These are phyloP conservation scores for Fusarium armeniacum DNA, from an alignment of 2,329 filamentous ascomycete species.

Conservation along the genomic window DNA sequence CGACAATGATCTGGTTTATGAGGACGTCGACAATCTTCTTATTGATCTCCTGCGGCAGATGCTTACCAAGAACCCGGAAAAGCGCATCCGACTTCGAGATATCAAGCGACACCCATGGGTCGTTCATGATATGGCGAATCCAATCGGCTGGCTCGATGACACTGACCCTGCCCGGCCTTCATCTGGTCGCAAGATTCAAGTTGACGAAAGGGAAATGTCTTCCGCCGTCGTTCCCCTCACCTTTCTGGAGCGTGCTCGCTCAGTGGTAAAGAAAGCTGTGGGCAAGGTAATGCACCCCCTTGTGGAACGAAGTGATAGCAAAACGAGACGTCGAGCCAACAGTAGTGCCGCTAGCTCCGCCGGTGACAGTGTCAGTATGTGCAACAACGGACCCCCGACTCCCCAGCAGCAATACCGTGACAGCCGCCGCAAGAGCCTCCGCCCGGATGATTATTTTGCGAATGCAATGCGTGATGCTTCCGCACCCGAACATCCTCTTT, in stretches of 20 bases:
- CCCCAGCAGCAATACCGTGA: slow-evolving; percentile 63
- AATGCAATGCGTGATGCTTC: slow-evolving; percentile 55
- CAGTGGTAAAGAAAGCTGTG: slow-evolving; percentile 78
- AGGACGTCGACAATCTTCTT: slow-evolving; percentile 85
- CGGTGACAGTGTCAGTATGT: slow-evolving; percentile 67
- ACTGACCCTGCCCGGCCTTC: slow-evolving; percentile 86
- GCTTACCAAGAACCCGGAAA: slow-evolving; percentile 88
- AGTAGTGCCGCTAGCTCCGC: slow-evolving; percentile 76
- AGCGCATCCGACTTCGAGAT: slow-evolving; percentile 89
- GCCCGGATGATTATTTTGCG: slow-evolving; percentile 69
- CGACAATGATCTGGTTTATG: slow-evolving; percentile 84
- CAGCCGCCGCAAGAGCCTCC: slow-evolving; percentile 66
- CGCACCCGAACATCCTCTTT: slow-evolving; percentile 43
- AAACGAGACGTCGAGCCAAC: slow-evolving; percentile 67
- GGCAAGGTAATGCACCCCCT: slow-evolving; percentile 74
- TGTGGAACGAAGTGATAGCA: slow-evolving; percentile 68
- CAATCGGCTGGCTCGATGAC: slow-evolving; percentile 88
- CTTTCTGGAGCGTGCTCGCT: slow-evolving; percentile 86
- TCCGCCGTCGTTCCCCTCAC: slow-evolving; percentile 91
- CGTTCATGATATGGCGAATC: slow-evolving; percentile 80
- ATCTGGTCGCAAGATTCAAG: slow-evolving; percentile 88
- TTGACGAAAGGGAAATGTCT: slow-evolving; percentile 91
- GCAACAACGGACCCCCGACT: slow-evolving; percentile 62
- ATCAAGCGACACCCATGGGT: slow-evolving; percentile 97
- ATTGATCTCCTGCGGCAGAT: slow-evolving; percentile 83